Percentiles rank a stretch among this genome's conserved stretches.
These are phyloP conservation scores for Filosporella fistucella DNA, from an alignment of 495 filamentous ascomycete genomes.

Conservation along the genomic window DNA sequence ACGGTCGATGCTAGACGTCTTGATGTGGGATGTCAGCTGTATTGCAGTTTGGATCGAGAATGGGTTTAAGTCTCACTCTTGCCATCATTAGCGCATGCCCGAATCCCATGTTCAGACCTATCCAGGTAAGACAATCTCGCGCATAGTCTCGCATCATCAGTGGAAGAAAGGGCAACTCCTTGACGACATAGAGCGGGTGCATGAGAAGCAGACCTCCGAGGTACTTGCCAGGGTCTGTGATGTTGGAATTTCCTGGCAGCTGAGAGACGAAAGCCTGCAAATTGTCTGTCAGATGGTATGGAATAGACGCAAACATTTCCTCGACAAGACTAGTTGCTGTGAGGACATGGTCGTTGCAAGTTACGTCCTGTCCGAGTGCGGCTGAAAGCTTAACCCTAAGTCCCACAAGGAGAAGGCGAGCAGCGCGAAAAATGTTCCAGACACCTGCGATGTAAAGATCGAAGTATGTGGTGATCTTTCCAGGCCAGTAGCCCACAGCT, in stretches of 20 bases:
- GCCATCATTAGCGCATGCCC: no score
- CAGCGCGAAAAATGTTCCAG: constrained; percentile 29
- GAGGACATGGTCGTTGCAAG: neutral
- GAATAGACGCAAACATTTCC: constrained; percentile 29
- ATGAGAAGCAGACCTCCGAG: constrained; percentile 30
- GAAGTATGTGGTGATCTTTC: constrained; percentile 11
- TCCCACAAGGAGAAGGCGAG: constrained; percentile 18
- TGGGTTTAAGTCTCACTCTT: no score
- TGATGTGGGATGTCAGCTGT: no score
- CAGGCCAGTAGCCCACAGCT: constrained; percentile 11
- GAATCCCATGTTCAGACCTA: no score
- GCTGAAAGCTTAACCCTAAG: constrained; percentile 1
- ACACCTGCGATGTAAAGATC: constrained; percentile 24
- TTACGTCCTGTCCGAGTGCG: neutral
- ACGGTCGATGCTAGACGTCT: no score
- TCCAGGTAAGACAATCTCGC: constrained; percentile 28
- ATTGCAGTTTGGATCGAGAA: no score
- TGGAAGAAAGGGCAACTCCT: constrained; percentile 23
- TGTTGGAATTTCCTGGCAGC: constrained; percentile 1
- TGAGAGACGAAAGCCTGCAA: constrained; percentile 25
- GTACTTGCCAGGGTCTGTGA: constrained; percentile 22
- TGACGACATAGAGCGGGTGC: constrained; percentile 27
- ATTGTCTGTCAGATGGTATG: constrained; percentile 29
- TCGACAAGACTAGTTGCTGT: constrained; percentile 15
- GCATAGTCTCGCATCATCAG: constrained; percentile 23